phyloP scores from a whole-genome alignment of 805 yeast genomes.

The Wickerhamiella spandovensis region DNA sequence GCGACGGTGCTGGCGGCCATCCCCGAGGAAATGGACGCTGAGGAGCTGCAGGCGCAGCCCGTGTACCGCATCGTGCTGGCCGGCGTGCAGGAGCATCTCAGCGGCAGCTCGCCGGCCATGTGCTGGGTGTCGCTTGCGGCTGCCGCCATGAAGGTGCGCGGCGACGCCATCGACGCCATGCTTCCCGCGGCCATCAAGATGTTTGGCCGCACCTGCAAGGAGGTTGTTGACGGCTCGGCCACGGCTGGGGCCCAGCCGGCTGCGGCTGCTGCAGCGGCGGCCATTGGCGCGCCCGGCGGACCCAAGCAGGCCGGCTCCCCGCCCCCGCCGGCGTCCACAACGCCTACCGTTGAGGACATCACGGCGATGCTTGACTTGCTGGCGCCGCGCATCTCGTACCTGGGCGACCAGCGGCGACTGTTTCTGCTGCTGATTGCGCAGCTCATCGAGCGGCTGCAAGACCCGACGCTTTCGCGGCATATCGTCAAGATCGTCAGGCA shows the following conservation, averaged over 20 bases:
- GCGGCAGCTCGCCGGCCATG: conserved; percentile 59
- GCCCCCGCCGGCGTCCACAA: neutral
- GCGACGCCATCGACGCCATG: conserved; percentile 59
- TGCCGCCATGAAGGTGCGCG: conserved; percentile 60
- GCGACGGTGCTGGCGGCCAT: conserved; percentile 57
- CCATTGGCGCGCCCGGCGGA: conserved; percentile 20
- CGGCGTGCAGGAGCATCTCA: conserved; percentile 70
- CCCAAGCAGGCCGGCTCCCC: conserved; percentile 14
- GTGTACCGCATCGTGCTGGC: conserved; percentile 2
- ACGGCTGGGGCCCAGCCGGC: conserved; percentile 4
- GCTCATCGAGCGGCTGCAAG: conserved; percentile 76
- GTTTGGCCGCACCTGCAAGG: conserved; percentile 31
- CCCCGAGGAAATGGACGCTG: conserved; percentile 34
- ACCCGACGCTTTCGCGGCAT: conserved; percentile 56
- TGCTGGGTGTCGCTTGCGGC: conserved; percentile 62
- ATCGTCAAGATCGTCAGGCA: conserved; percentile 65
- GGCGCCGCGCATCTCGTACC: conserved; percentile 64
- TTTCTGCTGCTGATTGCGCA: conserved; percentile 79
- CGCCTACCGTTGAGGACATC: conserved; percentile 28
- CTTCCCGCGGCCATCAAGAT: conserved; percentile 73
- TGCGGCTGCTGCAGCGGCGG: conserved; percentile 10
- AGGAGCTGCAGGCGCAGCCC: conserved; percentile 23
- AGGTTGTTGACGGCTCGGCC: conserved; percentile 6
- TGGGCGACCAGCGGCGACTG: conserved; percentile 88
- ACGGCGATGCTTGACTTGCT: conserved; percentile 67